Conservation (phyloP, 257 asterid species). For the Nicotiana otophora region DNA sequence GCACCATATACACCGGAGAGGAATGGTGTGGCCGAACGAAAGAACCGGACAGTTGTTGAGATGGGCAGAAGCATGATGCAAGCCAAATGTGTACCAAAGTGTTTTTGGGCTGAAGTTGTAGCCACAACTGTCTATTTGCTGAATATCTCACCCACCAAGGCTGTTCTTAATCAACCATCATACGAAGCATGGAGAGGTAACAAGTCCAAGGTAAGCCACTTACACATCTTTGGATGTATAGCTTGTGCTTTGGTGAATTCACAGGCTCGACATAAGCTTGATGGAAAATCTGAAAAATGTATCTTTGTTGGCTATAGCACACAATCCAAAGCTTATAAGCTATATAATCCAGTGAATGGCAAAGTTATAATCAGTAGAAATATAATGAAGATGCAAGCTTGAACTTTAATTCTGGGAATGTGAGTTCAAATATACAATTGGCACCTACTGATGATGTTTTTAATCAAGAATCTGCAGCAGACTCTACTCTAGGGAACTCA, state of each 20-base stretch:
- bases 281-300: background rate
- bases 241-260: background rate
- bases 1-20: too few relatives aligned
- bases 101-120: too few relatives aligned
- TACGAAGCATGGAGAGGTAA: background rate
- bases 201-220: background rate
- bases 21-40: too few relatives aligned
- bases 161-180: background rate
- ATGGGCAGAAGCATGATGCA: too few relatives aligned
- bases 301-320: background rate
- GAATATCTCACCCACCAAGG: background rate
- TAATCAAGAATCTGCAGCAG: background rate
- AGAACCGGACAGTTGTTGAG: too few relatives aligned
- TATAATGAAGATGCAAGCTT: background rate
- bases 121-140: background rate
- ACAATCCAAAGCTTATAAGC: conserved; percentile 4
- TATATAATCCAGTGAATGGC: background rate
- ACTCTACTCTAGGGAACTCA: background rate
- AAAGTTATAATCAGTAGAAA: background rate
- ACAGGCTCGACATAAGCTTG: background rate
- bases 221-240: background rate
- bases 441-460: background rate
- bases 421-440: background rate
- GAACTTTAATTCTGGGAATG: background rate
- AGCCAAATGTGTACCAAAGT: too few relatives aligned